Conservation (phyloP, 2,329 filamentous ascomycete species). For the Monosporascus sp. region DNA sequence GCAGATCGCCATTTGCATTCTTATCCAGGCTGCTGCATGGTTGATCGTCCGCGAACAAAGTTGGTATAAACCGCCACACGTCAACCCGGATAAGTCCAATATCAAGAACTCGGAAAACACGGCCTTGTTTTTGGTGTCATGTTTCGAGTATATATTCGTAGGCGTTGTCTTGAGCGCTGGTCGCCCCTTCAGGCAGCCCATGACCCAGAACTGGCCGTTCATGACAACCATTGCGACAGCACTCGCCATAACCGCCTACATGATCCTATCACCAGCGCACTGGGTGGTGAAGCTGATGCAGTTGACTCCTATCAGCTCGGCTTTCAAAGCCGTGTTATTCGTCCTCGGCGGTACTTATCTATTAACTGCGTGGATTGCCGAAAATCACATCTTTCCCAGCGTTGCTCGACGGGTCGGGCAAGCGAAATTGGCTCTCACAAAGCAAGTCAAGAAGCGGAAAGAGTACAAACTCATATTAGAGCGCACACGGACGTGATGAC, state of each 20-base stretch:
- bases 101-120: constrained; percentile 93
- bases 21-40: constrained; percentile 71
- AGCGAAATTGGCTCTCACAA: constrained; percentile 51
- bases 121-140: constrained; percentile 80
- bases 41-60: constrained; percentile 69
- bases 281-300: constrained; percentile 77
- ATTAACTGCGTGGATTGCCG: constrained; percentile 62
- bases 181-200: constrained; percentile 78
- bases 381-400: constrained; percentile 64
- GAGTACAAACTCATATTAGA: constrained; percentile 80
- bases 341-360: constrained; percentile 67
- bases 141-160: constrained; percentile 91
- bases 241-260: constrained; percentile 66
- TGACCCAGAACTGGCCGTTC: constrained; percentile 80
- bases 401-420: constrained; percentile 65
- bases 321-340: constrained; percentile 71
- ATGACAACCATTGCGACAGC: constrained; percentile 69
- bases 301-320: constrained; percentile 67
- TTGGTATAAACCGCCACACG: constrained; percentile 80
- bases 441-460: constrained; percentile 72
- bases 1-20: constrained; percentile 77
- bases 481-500: constrained; percentile 45
- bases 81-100: constrained; percentile 76
- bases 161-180: constrained; percentile 90
- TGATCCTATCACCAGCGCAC: constrained; percentile 69